phyloP scores from a whole-genome alignment of 345 rosid genomes.

The Rhizophora apiculata region DNA sequence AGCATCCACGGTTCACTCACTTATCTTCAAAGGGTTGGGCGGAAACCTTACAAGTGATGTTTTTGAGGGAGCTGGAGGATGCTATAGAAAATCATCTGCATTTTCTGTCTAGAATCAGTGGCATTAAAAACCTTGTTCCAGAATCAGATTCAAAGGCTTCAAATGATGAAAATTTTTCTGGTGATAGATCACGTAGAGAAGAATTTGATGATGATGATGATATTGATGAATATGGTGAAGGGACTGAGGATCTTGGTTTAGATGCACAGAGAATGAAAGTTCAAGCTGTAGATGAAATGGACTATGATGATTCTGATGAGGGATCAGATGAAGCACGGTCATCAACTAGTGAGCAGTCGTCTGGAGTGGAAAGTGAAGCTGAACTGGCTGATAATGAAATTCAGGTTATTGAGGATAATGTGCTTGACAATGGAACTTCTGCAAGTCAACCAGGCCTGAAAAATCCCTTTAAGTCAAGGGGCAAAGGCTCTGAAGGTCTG shows the following conservation, averaged over 20 bases:
- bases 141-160: slow-evolving; percentile 39
- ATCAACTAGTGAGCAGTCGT: slow-evolving; percentile 9
- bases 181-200: slow-evolving; percentile 25
- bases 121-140: slow-evolving; percentile 46
- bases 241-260: slow-evolving; percentile 75
- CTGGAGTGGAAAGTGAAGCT: slow-evolving; percentile 38
- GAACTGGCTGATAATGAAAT: slow-evolving; percentile 30
- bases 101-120: slow-evolving; percentile 66
- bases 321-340: slow-evolving; percentile 32
- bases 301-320: slow-evolving; percentile 64
- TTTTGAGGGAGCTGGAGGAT: slow-evolving; percentile 85
- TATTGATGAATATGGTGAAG: slow-evolving; percentile 36
- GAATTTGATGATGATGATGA: slow-evolving; percentile 33
- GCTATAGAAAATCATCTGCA: slow-evolving; percentile 67
- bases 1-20: slow-evolving; percentile 48
- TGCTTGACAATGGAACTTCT: slow-evolving; percentile 23
- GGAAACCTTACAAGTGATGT: slow-evolving; percentile 47
- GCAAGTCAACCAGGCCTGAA: slow-evolving; percentile 9
- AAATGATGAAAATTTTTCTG: slow-evolving; percentile 48
- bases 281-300: slow-evolving; percentile 65
- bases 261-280: slow-evolving; percentile 64
- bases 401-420: slow-evolving; percentile 37
- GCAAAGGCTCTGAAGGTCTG: slow-evolving; percentile 12
- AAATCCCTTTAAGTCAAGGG: slow-evolving; percentile 24
- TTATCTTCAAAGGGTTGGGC: slow-evolving; percentile 57